A percentile compares a stretch with the other conserved stretches of the same genome.
Evolutionary conservation across 78 protist genomes (phyloP).

Genomic region (Creolimax fragrantissima): DNA sequence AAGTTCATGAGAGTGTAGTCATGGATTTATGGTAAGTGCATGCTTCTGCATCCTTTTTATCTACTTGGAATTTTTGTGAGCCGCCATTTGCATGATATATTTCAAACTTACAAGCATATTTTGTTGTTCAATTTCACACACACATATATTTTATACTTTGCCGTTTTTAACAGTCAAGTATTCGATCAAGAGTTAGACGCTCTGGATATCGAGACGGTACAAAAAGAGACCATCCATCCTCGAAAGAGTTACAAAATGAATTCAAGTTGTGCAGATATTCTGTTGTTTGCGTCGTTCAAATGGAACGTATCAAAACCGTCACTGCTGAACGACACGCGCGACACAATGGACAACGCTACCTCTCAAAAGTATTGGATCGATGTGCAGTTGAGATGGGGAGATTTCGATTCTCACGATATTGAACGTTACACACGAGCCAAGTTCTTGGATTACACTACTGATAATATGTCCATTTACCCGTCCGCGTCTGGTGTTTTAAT

Average conservation of each 20-base stretch:
- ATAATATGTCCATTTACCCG: slow-evolving; percentile 96
- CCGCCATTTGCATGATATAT: too few relatives aligned
- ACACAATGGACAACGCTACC: slow-evolving; percentile 68
- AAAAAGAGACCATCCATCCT: slow-evolving; percentile 99
- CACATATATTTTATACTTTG: too few relatives aligned
- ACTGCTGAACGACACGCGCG: slow-evolving; percentile 79
- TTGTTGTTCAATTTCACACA: too few relatives aligned
- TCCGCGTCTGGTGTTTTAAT: slow-evolving; percentile 94
- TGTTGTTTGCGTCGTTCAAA: slow-evolving; percentile 89
- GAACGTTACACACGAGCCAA: slow-evolving; percentile 46
- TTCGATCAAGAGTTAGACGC: slow-evolving; percentile 94
- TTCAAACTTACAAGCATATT: too few relatives aligned
- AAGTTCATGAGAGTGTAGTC: slow-evolving; percentile 48
- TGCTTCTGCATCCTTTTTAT: background rate
- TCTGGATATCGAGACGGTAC: slow-evolving; percentile 95
- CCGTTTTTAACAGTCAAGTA: slow-evolving; percentile 84
- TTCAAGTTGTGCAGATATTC: slow-evolving; percentile 92
- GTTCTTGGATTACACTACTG: slow-evolving; percentile 96
- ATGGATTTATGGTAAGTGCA: slow-evolving; percentile 17
- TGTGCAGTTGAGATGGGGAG: slow-evolving; percentile 98
- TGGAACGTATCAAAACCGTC: slow-evolving; percentile 98
- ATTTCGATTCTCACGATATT: slow-evolving; percentile 58
- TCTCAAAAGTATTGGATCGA: slow-evolving; percentile 97
- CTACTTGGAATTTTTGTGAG: too few relatives aligned
- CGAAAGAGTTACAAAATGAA: slow-evolving; percentile 99